These are phyloP conservation scores for Apiosordaria backusii DNA, from an alignment of 495 filamentous ascomycete species.

Conservation along the genomic window DNA sequence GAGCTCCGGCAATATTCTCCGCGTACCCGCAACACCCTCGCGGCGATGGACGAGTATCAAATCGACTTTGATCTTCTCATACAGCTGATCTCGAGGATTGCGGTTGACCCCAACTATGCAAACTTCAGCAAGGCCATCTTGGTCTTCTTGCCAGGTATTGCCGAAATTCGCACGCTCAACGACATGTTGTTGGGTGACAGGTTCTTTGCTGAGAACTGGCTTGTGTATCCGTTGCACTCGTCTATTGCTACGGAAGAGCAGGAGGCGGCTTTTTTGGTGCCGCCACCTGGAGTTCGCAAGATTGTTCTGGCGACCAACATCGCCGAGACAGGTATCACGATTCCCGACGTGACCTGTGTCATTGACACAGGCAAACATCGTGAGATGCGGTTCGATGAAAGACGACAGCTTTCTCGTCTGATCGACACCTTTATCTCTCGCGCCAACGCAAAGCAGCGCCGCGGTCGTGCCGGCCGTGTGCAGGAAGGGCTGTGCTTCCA, in stretches of 20 bases:
- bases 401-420: constrained; percentile 81
- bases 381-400: constrained; percentile 93
- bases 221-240: constrained; percentile 84
- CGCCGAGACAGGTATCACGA: constrained; percentile 95
- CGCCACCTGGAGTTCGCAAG: constrained; percentile 76
- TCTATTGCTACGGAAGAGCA: constrained; percentile 95
- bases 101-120: constrained; percentile 58
- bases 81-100: constrained; percentile 67
- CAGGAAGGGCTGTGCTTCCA: constrained; percentile 94
- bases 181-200: constrained; percentile 72
- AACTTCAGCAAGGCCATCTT: constrained; percentile 84
- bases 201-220: constrained; percentile 65
- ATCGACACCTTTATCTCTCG: constrained; percentile 90
- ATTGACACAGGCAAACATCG: constrained; percentile 94
- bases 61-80: constrained; percentile 82
- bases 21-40: constrained; percentile 66
- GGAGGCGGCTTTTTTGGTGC: constrained; percentile 82
- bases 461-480: constrained; percentile 93
- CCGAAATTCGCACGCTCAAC: constrained; percentile 84
- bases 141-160: constrained; percentile 91
- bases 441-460: constrained; percentile 90
- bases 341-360: constrained; percentile 93
- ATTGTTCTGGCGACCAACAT: constrained; percentile 96
- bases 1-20: constrained; percentile 67
- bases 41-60: constrained; percentile 77